These are phyloP conservation scores for Phytophthora palmivora DNA, from an alignment of 352 stramenopile genomes.

Conservation along the genomic window DNA sequence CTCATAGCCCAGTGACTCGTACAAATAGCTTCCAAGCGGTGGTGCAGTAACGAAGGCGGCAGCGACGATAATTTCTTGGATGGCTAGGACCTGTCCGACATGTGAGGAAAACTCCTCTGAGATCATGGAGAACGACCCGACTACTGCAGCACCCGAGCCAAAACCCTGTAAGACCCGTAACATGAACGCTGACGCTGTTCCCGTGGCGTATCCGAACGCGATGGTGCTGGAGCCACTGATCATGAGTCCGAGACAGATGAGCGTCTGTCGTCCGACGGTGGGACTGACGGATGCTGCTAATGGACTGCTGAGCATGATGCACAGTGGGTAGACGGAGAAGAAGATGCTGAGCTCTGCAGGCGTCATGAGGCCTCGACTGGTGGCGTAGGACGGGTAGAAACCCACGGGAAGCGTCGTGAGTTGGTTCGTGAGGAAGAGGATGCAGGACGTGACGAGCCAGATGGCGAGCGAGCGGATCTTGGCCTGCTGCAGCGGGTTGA, in stretches of 20 bases:
- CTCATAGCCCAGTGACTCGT: conserved; percentile 57
- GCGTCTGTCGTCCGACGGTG: conserved; percentile 59
- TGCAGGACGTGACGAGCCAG: conserved; percentile 53
- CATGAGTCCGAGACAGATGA: conserved; percentile 75
- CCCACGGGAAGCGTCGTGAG: conserved; percentile 78
- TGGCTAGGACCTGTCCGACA: conserved; percentile 59
- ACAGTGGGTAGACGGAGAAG: conserved; percentile 78
- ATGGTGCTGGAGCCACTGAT: conserved; percentile 69
- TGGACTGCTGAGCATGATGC: conserved; percentile 78
- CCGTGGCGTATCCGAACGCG: conserved; percentile 63
- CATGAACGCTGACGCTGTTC: conserved; percentile 45
- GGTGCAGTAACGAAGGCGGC: conserved; percentile 69
- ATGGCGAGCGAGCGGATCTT: conserved; percentile 53
- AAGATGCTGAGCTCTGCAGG: conserved; percentile 63
- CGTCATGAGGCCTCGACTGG: conserved; percentile 53
- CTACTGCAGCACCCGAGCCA: conserved; percentile 63
- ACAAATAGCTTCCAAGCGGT: conserved; percentile 64
- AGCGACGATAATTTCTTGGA: conserved; percentile 76
- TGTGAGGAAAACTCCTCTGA: conserved; percentile 66
- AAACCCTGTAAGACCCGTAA: conserved; percentile 68
- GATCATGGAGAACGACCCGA: conserved; percentile 73
- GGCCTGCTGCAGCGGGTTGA: conserved; percentile 56
- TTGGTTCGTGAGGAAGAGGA: conserved; percentile 79
- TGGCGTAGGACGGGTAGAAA: conserved; percentile 73
- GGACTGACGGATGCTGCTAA: conserved; percentile 54